These are phyloP conservation scores for Cucurbita argyrosperma DNA, from an alignment of 306 rosid species.

Conservation along the genomic window DNA sequence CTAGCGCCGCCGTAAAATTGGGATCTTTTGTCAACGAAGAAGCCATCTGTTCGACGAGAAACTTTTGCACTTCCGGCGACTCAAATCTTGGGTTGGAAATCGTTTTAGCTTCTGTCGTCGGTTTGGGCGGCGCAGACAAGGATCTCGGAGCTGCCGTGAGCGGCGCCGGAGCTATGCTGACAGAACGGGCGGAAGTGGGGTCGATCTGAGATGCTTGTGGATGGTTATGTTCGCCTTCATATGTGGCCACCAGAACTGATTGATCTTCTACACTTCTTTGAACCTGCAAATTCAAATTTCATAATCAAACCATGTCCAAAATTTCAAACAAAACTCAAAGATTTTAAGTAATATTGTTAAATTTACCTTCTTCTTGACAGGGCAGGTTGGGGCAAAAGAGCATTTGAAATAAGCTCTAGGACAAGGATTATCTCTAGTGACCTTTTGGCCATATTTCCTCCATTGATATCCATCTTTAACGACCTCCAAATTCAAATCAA, in stretches of 20 bases:
- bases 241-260: slow-evolving; percentile 72
- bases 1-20: slow-evolving; percentile 77
- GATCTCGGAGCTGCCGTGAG: slow-evolving; percentile 28
- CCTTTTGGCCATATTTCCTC: slow-evolving; percentile 98
- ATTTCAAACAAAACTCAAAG: too few relatives aligned
- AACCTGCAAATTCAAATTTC: slow-evolving; percentile 29
- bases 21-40: slow-evolving; percentile 89
- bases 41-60: slow-evolving; percentile 90
- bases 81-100: slow-evolving; percentile 24
- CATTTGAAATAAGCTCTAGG: slow-evolving; percentile 99
- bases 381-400: slow-evolving; percentile 94
- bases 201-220: slow-evolving; percentile 45
- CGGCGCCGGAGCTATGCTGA: slow-evolving; percentile 27
- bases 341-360: too few relatives aligned
- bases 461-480: slow-evolving; percentile 97
- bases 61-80: slow-evolving; percentile 37
- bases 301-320: too few relatives aligned
- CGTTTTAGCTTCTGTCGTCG: slow-evolving; percentile 18
- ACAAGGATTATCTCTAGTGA: slow-evolving; percentile 91
- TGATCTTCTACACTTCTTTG: slow-evolving; percentile 97
- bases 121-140: slow-evolving; percentile 28
- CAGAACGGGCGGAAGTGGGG: slow-evolving; percentile 34
- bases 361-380: slow-evolving; percentile 88
- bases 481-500: slow-evolving; percentile 26
- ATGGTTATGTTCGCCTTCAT: slow-evolving; percentile 97